These are phyloP conservation scores for Senna siamea DNA, from an alignment of 306 rosid species.

Conservation along the genomic window DNA sequence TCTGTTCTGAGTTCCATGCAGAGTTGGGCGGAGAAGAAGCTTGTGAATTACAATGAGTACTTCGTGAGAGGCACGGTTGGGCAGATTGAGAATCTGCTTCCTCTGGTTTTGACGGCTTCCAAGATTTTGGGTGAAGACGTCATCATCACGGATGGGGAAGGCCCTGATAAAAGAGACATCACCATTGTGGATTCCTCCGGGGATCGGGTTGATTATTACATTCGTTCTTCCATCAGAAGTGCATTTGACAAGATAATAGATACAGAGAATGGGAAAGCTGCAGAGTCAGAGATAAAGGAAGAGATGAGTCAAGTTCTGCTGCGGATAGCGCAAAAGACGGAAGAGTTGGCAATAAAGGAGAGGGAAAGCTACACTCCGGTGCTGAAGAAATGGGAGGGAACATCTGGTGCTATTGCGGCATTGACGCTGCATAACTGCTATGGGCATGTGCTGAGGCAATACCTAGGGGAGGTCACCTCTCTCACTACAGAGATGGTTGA, in stretches of 20 bases:
- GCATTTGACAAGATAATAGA: conserved; percentile 77
- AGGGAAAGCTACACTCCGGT: conserved; percentile 74
- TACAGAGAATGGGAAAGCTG: conserved; percentile 43
- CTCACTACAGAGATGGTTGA: conserved; percentile 62
- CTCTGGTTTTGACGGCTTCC: conserved; percentile 67
- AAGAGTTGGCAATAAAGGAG: conserved; percentile 75
- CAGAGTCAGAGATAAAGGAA: conserved; percentile 44
- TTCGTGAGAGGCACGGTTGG: conserved; percentile 65
- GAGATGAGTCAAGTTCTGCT: conserved; percentile 56
- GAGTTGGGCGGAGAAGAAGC: conserved; percentile 78
- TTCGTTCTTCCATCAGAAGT: conserved; percentile 61
- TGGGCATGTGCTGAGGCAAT: conserved; percentile 74
- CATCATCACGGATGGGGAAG: conserved; percentile 52
- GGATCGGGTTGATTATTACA: conserved; percentile 68
- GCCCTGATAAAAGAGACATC: conserved; percentile 52
- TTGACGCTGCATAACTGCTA: conserved; percentile 78
- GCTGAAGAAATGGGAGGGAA: conserved; percentile 69
- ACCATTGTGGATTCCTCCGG: conserved; percentile 68
- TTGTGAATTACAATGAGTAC: conserved; percentile 74
- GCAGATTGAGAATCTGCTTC: conserved; percentile 79
- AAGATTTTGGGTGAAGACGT: conserved; percentile 83
- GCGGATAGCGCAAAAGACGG: conserved; percentile 81
- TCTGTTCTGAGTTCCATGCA: conserved; percentile 70
- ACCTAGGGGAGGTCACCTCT: conserved; percentile 56
- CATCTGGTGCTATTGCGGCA: conserved; percentile 73